Conservation (phyloP, 2,329 filamentous ascomycete species). For the Plenodomus lindquistii region DNA sequence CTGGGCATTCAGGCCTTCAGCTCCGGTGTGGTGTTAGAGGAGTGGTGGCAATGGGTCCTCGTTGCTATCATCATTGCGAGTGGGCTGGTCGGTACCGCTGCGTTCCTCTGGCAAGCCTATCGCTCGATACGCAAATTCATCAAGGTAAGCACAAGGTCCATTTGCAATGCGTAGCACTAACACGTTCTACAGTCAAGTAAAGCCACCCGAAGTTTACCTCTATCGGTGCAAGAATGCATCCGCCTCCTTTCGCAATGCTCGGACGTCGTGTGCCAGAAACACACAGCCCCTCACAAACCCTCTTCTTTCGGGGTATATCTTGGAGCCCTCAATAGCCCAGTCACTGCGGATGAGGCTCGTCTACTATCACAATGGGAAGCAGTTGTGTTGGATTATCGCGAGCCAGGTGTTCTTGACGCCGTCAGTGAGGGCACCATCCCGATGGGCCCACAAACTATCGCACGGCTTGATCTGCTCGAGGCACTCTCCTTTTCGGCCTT, state of each 20-base stretch:
- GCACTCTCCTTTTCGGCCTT: slow-evolving; percentile 23
- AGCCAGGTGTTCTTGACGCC: slow-evolving; percentile 37
- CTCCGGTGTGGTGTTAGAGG: slow-evolving; percentile 19
- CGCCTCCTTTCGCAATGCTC: slow-evolving; percentile 30
- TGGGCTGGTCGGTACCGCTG: slow-evolving; percentile 28
- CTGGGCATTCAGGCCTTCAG: slow-evolving; percentile 37
- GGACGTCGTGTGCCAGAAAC: slow-evolving; percentile 20
- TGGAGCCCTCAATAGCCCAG: slow-evolving; percentile 30
- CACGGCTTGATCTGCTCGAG: slow-evolving; percentile 33
- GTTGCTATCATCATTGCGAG: slow-evolving; percentile 38
- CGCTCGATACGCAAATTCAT: slow-evolving; percentile 21
- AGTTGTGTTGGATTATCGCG: slow-evolving; percentile 35
- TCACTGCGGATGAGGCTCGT: slow-evolving; percentile 28
- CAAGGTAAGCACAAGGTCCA: slow-evolving; percentile 20
- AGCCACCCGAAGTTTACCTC: slow-evolving; percentile 23
- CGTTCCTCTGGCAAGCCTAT: slow-evolving; percentile 32
- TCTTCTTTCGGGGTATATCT: slow-evolving; percentile 44
- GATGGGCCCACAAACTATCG: slow-evolving; percentile 38
- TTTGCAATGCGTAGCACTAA: slow-evolving; percentile 10
- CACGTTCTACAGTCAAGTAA: slow-evolving; percentile 14
- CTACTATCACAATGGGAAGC: slow-evolving; percentile 39
- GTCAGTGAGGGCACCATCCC: slow-evolving; percentile 27
- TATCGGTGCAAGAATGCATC: slow-evolving; percentile 36
- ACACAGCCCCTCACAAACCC: slow-evolving; percentile 29
- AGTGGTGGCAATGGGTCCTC: slow-evolving; percentile 42